phyloP scores from a whole-genome alignment of 2,329 filamentous ascomycete genomes.

The Xylariales sp. region DNA sequence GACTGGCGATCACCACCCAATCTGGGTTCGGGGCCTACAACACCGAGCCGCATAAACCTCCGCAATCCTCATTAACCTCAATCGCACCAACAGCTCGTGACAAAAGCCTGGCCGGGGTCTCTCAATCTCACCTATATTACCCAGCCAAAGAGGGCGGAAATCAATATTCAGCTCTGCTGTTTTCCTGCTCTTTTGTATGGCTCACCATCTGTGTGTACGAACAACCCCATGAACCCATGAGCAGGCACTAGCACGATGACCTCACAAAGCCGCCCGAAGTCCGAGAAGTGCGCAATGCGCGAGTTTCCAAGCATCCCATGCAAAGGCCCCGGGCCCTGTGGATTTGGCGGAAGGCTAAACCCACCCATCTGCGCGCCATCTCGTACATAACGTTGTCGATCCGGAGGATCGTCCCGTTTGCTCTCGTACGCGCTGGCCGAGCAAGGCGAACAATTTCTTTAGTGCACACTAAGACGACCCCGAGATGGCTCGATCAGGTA shows the following conservation, averaged over 20 bases:
- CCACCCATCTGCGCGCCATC: background rate
- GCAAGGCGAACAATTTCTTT: background rate
- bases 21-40: conserved; percentile 19
- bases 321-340: background rate
- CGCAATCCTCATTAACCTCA: conserved; percentile 30
- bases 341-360: background rate
- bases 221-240: background rate
- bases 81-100: conserved; percentile 6
- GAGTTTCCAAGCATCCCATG: background rate
- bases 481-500: conserved; percentile 21
- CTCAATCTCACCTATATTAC: conserved; percentile 22
- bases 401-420: conserved; percentile 20
- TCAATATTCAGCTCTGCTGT: background rate
- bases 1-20: conserved; percentile 29
- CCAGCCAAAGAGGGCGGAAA: background rate
- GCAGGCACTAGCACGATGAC: background rate
- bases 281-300: background rate
- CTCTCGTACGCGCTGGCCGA: background rate
- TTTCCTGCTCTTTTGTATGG: background rate
- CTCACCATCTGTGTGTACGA: background rate
- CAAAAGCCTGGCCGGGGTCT: background rate
- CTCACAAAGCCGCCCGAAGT: background rate
- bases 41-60: conserved; percentile 27
- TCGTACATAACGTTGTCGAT: conserved; percentile 32
- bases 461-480: background rate